Base-by-base conservation (phyloP, 441 rosid genomes). In the Populus hybrid region DNA sequence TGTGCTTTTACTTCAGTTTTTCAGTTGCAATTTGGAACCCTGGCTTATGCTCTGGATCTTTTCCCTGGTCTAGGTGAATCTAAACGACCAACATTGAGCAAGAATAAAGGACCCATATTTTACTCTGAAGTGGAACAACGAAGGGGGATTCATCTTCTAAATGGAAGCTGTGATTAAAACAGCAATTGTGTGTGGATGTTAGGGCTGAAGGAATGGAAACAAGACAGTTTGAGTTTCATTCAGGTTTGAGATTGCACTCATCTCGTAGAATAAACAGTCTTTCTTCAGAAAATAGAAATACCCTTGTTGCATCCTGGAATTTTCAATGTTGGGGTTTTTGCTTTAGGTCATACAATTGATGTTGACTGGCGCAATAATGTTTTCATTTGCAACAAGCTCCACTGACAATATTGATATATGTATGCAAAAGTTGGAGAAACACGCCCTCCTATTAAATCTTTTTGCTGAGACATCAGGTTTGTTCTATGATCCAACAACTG, bases 61-160 rank as follows among this genome's bases (percentile, higher is more conserved):
- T 72, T 76, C 63, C 68, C 28, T 30, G 76, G 73, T 80, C 30
- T 81, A 96, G 99, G 99, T 72, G 98, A 96, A 53, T 83, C 92
- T n/a, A n/a, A n/a, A 76, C 92, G 80, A 85, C 83, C 91, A 83
- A 92, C 98, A 24, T 79, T 96, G 85, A 94, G 89, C 80, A 96
- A 91, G 82, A 98, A 96, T 82, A 92, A 91, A 82, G 99, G 98
- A 69, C 98, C 99, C 38, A 91, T 96, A 69, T 96, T 96, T 85
- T n/a, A 92, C 99, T 78, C 85, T 96, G 26, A 96, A 96, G 87
- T 96, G 99, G 99, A 96, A 96, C 87, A 96, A 92, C n/a, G 86
- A 96, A 94, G 84, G 98, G 99, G 75, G 98, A 96, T 85, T 96
- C n/a, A 89, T 86, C 98, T 96, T 85, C 94, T 96, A 65, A 94